A percentile compares a stretch with the other conserved stretches of the same genome.
phyloP scores from a whole-genome alignment of 2,329 filamentous ascomycete species.

The Phyllosticta ampelicida region DNA sequence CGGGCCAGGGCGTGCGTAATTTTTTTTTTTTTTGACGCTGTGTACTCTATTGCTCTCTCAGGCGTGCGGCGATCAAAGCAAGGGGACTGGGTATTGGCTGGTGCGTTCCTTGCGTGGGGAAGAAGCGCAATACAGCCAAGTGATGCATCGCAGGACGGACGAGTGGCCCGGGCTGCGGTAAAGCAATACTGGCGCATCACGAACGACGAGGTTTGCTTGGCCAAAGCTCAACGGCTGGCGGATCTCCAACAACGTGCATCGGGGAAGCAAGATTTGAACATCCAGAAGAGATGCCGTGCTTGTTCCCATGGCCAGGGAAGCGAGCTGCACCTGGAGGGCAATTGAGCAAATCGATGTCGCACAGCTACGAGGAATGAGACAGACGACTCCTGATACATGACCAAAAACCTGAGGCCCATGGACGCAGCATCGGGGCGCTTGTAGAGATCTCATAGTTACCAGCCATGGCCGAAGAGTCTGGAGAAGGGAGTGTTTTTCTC shows the following conservation, averaged over 20 bases:
- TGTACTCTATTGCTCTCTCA: conserved; percentile 8
- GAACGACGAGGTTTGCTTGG: background rate
- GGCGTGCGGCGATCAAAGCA: conserved; percentile 11
- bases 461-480: no score
- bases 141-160: conserved; percentile 6
- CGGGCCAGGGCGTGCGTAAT: conserved; percentile 5
- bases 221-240: conserved; percentile 6
- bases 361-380: conserved; percentile 11
- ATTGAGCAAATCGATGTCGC: conserved; percentile 7
- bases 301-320: background rate
- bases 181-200: background rate
- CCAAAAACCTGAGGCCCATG: conserved; percentile 1
- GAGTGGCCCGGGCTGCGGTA: background rate
- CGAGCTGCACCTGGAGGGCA: conserved; percentile 3
- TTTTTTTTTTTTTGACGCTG: conserved; percentile 9
- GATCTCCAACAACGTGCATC: conserved; percentile 8
- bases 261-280: conserved; percentile 4
- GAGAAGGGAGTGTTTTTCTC: background rate
- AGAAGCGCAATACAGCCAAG: conserved; percentile 5
- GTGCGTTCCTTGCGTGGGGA: conserved; percentile 8
- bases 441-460: background rate
- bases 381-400: conserved; percentile 4
- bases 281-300: conserved; percentile 8
- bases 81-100: conserved; percentile 9
- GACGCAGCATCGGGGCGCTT: background rate